Evolutionary conservation across 805 yeast genomes (phyloP), one percentile per base, ranked within the genome.

Genomic region (Schwanniomyces pseudopolymorphus): DNA sequence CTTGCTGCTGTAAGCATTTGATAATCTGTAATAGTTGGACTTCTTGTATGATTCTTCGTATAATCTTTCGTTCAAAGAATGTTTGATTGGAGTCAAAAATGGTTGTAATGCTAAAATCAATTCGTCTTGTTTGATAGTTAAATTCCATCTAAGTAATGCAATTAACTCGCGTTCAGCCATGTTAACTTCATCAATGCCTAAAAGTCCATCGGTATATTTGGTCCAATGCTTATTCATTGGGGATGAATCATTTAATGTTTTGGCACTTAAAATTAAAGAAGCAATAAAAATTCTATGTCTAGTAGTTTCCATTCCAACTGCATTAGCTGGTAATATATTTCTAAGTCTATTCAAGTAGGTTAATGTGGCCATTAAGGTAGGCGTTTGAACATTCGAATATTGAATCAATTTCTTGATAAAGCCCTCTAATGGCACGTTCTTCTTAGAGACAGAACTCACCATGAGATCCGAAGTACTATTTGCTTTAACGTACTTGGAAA

Each of bases 211-310:
- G 3, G 98, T 91, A 72, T 92, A 91, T 49, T 81, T 78, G 4
- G 96, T 85, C 99, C 99, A 92, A 71, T 94, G 97, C 69, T 87
- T 91, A 70, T 92, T 92, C 63, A 92, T 78, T 37, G 99, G 99
- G 17, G 95, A 85, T 3, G 96, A 87, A 72, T 92, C 99, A 67
- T 92, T 92, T 53, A 91, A 78, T 52, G 83, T 84, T 71, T 92
- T 92, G 13, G 98, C 97, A n/a, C 96, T 87, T 41, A 94, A 69
- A 38, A 92, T 89, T 46, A 92, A 75, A 39, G 96, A 81, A 0
- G 97, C 96, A 43, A 92, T 72, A 55, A 92, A 94, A 47, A 92
- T 88, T 50, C 98, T 78, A 71, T 92, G 99, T 61, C 95, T 80
- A 7, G 98, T 90, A 44, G 97, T 87, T 49, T 82, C 89, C 78